phyloP scores from a whole-genome alignment of 192 early-diverging fungal genomes.

The Coemansia reversa region DNA sequence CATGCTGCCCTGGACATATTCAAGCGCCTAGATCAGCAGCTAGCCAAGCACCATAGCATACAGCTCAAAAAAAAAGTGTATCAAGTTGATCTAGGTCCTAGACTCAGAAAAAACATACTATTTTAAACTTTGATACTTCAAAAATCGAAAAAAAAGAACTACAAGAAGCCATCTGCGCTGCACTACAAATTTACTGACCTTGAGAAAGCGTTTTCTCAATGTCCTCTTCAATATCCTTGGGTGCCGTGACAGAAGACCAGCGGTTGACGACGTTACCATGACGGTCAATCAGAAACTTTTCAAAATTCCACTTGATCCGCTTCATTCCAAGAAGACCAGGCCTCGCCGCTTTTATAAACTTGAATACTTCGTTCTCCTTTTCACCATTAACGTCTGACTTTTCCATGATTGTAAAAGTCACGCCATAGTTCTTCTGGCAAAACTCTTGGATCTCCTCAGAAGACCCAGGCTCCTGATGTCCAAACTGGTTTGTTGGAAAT shows the following conservation, averaged over 20 bases:
- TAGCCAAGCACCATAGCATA: too few species aligned
- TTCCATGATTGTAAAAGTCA: conserved; percentile 84
- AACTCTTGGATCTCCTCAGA: conserved; percentile 44
- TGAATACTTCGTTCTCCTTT: conserved; percentile 63
- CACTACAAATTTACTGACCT: not conserved
- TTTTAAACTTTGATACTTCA: not conserved
- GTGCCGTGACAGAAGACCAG: conserved; percentile 64
- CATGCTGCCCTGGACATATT: too few species aligned
- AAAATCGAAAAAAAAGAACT: conserved; percentile 9
- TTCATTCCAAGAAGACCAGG: conserved; percentile 56
- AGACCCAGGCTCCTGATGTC: conserved; percentile 61
- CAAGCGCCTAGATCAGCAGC: too few species aligned
- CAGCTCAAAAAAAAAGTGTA: too few species aligned
- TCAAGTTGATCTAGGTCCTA: too few species aligned
- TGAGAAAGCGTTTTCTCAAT: conserved; percentile 53
- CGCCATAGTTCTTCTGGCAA: conserved; percentile 73
- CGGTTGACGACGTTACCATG: conserved; percentile 66
- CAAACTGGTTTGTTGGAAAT: conserved; percentile 93
- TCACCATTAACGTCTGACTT: conserved; percentile 84
- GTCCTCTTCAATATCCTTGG: conserved; percentile 59
- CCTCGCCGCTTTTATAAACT: conserved; percentile 60
- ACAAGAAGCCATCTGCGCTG: not conserved
- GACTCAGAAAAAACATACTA: not conserved
- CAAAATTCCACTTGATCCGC: conserved; percentile 82
- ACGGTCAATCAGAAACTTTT: conserved; percentile 74